Percentiles rank a stretch among this genome's conserved stretches.
These are phyloP conservation scores for Neurospora sp. DNA, from an alignment of 495 filamentous ascomycete species.

Conservation along the genomic window DNA sequence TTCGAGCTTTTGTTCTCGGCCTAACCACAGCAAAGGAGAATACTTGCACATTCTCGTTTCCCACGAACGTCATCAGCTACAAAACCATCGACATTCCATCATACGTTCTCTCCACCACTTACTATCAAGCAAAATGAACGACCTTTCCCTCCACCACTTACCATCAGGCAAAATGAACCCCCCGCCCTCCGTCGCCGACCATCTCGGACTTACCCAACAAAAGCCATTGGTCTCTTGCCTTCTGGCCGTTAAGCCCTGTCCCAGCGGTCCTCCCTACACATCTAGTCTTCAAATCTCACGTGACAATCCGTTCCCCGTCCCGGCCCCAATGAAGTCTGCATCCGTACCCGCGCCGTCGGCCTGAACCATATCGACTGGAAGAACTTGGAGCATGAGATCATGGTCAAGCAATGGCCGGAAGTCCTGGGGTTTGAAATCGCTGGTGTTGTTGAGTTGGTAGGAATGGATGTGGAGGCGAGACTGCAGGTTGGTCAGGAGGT, in stretches of 20 bases:
- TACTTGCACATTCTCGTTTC: neutral
- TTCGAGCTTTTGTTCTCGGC: neutral
- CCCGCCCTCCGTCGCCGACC: neutral
- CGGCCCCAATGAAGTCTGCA: slow-evolving; percentile 23
- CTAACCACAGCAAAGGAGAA: neutral
- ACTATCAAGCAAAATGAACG: neutral
- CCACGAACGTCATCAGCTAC: neutral
- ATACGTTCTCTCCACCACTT: neutral
- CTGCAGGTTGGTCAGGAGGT: slow-evolving; percentile 33
- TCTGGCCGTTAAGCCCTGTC: neutral
- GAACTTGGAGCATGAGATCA: slow-evolving; percentile 22
- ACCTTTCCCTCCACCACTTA: neutral
- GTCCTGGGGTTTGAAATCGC: slow-evolving; percentile 31
- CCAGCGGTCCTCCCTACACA: neutral
- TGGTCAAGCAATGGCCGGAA: slow-evolving; percentile 23
- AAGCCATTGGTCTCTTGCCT: neutral
- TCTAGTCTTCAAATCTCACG: neutral
- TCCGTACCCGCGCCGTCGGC: slow-evolving; percentile 24
- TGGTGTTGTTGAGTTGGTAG: slow-evolving; percentile 27
- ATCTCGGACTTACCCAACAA: neutral
- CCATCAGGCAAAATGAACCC: neutral
- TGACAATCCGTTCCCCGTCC: slow-evolving; percentile 11
- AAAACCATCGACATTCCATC: neutral
- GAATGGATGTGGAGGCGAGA: slow-evolving; percentile 15
- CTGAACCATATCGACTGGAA: slow-evolving; percentile 33